Evolutionary conservation across 2,329 filamentous ascomycete species (phyloP), one percentile per base, ranked within the genome.

Genomic region (Acrodontium crateriforme): DNA sequence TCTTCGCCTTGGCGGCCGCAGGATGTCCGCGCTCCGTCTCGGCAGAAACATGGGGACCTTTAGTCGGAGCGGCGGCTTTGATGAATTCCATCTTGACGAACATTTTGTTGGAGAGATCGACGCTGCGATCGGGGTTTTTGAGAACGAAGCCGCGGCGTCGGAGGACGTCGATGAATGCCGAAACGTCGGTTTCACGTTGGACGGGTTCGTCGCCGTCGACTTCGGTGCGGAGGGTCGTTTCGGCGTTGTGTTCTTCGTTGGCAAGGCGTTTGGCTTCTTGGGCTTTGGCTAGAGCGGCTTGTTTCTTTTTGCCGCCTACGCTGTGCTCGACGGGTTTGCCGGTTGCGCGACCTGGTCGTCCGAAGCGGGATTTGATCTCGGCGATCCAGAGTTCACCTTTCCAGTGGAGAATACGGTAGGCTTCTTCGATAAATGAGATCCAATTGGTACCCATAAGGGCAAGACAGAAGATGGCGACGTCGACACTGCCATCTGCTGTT

Each of bases 381-480:
- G 83, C 81, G 28, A 98, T 71, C 89, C 89, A 98, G 29, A 93
- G 74, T 62, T 98, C 89, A 41, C 89, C 89, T 49, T 89, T 87
- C 70, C 84, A 85, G 49, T 83, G 78, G 36, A 98, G 68, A 28
- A 95, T 67, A 29, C 89, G 76, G 62, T 83, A 92, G 9, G 87
- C 87, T 60, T 98, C 89, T 58, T 95, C 89, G 46, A 98, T 71
- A 53, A 98, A 95, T 44, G 83, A 76, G 29, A 92, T 70, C 87
- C 89, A 98, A 60, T 98, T 98, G 30, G 89, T 98, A 49, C 89
- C 89, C 89, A 98, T 98, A 34, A 98, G 71, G 27, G 87, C 89
- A 17, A 98, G 69, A 55, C 89, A 98, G 63, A 95, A 95, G 42
- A 98, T 76, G 26, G 81, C 81, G 4, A 98, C 67, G 53, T 98